A percentile compares a stretch with the other conserved stretches of the same genome.
Evolutionary conservation across 257 asterid genomes (phyloP).

Genomic region (Penstemon barbatus): DNA sequence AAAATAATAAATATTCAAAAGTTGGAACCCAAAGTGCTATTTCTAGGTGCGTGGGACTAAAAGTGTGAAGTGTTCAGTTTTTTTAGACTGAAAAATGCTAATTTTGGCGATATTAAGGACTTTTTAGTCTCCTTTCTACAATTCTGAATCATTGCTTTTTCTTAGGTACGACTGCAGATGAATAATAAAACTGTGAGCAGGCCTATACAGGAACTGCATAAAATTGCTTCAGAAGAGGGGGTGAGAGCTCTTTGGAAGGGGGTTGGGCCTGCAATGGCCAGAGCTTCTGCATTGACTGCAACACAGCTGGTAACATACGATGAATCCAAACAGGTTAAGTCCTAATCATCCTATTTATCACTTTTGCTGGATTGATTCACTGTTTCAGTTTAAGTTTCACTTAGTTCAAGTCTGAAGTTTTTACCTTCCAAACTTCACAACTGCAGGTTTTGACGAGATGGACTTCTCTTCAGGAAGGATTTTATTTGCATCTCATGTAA

Average conservation of each 20-base stretch:
- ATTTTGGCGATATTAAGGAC: neutral
- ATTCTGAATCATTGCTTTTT: constrained; percentile 35
- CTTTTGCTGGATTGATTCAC: constrained; percentile 14
- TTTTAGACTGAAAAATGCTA: too few species aligned
- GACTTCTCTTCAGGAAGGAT: constrained; percentile 91
- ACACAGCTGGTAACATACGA: constrained; percentile 90
- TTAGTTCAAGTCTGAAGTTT: constrained; percentile 17
- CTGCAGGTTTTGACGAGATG: constrained; percentile 68
- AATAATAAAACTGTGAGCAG: constrained; percentile 46
- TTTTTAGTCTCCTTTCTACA: neutral
- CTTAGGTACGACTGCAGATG: constrained; percentile 86
- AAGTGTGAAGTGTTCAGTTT: too few species aligned
- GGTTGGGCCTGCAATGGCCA: constrained; percentile 88
- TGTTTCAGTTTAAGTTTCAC: constrained; percentile 19
- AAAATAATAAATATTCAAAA: too few species aligned
- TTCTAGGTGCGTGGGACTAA: too few species aligned
- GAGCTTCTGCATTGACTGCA: constrained; percentile 93
- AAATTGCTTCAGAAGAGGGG: constrained; percentile 81
- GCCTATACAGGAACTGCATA: constrained; percentile 57
- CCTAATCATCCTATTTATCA: constrained; percentile 28
- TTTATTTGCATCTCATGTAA: constrained; percentile 85
- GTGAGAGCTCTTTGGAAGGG: constrained; percentile 91
- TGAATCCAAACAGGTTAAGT: constrained; percentile 80
- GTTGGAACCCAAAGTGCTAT: too few species aligned
- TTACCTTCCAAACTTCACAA: constrained; percentile 19